Evolutionary conservation across 495 filamentous ascomycete species (phyloP).

Genomic region (Alectoria sarmentosa): DNA sequence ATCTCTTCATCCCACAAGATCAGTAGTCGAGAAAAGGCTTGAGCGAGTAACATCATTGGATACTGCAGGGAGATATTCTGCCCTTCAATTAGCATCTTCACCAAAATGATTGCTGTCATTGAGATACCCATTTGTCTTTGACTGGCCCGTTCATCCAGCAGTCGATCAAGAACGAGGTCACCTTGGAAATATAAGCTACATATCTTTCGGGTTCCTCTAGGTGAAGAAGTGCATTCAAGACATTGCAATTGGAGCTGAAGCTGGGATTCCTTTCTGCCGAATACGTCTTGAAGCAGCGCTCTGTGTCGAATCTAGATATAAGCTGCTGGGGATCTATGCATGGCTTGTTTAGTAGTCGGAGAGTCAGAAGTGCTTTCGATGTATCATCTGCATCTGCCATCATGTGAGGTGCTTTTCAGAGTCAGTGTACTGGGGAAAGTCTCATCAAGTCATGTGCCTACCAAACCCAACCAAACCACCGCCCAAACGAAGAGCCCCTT

Average conservation of each 20-base stretch:
- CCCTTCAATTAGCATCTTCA: no score
- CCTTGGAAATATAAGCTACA: conserved; percentile 19
- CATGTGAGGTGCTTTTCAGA: conserved; percentile 26
- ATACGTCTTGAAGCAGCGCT: conserved; percentile 35
- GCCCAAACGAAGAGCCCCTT: no score
- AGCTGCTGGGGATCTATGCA: conserved; percentile 24
- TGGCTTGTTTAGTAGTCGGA: conserved; percentile 28
- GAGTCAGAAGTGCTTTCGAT: conserved; percentile 32
- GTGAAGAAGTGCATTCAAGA: conserved; percentile 31
- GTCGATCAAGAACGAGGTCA: no score
- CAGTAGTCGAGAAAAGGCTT: conserved; percentile 13
- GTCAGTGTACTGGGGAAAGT: no score
- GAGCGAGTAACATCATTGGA: no score
- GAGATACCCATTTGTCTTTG: conserved; percentile 13
- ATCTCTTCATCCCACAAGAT: no score
- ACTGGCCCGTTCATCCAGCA: conserved; percentile 22
- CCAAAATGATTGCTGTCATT: no score
- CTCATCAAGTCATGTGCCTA: no score
- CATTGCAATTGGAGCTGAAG: conserved; percentile 39
- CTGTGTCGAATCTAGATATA: conserved; percentile 31
- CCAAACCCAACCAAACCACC: no score
- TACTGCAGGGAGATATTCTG: no score
- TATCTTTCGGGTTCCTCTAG: conserved; percentile 18
- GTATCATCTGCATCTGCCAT: conserved; percentile 43
- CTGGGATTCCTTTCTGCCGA: conserved; percentile 32